phyloP scores from a whole-genome alignment of 768 basidiomycete genomes.

The Boletus huronensis region DNA sequence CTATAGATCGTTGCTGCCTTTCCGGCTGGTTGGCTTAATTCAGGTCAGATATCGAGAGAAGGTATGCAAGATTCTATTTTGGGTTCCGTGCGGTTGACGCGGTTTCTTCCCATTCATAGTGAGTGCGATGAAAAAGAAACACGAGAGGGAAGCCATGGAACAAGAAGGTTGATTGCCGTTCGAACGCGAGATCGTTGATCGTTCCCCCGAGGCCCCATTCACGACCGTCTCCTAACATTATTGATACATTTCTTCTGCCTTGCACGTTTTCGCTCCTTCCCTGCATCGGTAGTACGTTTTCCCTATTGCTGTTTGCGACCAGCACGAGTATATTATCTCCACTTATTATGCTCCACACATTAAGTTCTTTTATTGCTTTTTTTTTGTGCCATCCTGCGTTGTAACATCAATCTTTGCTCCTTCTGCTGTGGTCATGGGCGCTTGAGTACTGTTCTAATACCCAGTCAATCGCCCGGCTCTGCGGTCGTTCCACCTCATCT shows the following conservation, averaged over 20 bases:
- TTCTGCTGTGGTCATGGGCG: not conserved
- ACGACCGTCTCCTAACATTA: constrained; percentile 19
- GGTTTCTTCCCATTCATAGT: constrained; percentile 38
- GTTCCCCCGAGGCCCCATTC: not conserved
- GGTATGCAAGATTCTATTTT: constrained; percentile 43
- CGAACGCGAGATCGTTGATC: not conserved
- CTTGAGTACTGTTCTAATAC: not conserved
- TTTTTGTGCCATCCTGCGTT: not conserved
- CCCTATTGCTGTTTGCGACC: not conserved
- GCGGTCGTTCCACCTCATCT: too few species aligned
- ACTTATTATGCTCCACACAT: constrained; percentile 9
- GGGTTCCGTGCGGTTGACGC: not conserved
- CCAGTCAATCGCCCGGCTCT: not conserved
- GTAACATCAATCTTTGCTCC: constrained; percentile 4
- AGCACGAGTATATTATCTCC: constrained; percentile 16
- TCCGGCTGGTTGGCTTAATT: constrained; percentile 82
- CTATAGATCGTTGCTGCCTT: constrained; percentile 71
- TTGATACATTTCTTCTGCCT: constrained; percentile 9
- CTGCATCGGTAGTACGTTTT: not conserved
- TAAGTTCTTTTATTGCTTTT: constrained; percentile 14
- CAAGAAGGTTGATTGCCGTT: constrained; percentile 37
- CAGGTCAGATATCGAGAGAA: constrained; percentile 83
- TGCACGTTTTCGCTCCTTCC: not conserved
- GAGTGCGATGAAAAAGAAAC: constrained; percentile 82
- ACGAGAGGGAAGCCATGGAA: constrained; percentile 70